A percentile compares a stretch with the other conserved stretches of the same genome.
phyloP scores from a whole-genome alignment of 164 flowering plant genomes.

The Stephania japonica region DNA sequence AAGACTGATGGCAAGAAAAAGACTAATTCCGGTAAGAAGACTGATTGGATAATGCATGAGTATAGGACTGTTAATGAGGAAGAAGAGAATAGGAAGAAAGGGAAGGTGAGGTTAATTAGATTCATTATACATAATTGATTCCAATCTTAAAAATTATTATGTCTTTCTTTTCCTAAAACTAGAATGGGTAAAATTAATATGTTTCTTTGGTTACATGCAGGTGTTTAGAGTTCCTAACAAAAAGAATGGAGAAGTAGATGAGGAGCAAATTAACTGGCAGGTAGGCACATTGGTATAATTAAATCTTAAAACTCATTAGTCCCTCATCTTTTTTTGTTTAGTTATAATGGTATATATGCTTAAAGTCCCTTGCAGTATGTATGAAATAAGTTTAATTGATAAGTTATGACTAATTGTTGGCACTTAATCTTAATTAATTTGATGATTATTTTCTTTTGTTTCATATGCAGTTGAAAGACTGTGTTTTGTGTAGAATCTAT shows the following conservation, averaged over 20 bases:
- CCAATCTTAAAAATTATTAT: neutral
- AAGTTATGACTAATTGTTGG: too few relatives aligned
- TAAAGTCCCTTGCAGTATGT: too few relatives aligned
- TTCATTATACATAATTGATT: neutral
- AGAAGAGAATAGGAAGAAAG: neutral
- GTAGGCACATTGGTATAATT: too few relatives aligned
- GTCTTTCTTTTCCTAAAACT: neutral
- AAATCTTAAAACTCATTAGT: neutral
- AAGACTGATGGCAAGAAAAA: too few relatives aligned
- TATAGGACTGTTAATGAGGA: neutral
- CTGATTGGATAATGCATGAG: slow-evolving; percentile 7
- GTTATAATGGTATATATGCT: too few relatives aligned
- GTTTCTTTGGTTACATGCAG: neutral
- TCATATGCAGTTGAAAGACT: slow-evolving; percentile 1
- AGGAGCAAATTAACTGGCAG: too few relatives aligned
- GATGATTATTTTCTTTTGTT: neutral
- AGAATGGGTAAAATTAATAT: too few relatives aligned
- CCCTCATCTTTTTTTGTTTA: too few relatives aligned
- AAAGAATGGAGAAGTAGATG: too few relatives aligned
- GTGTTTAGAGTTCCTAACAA: neutral
- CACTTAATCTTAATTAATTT: neutral
- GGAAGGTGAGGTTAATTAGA: neutral
- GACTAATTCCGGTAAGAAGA: neutral
- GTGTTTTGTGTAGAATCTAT: slow-evolving; percentile 2
- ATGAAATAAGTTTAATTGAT: too few relatives aligned